phyloP scores from a whole-genome alignment of 257 asterid genomes.

The Solanum arcanum region DNA sequence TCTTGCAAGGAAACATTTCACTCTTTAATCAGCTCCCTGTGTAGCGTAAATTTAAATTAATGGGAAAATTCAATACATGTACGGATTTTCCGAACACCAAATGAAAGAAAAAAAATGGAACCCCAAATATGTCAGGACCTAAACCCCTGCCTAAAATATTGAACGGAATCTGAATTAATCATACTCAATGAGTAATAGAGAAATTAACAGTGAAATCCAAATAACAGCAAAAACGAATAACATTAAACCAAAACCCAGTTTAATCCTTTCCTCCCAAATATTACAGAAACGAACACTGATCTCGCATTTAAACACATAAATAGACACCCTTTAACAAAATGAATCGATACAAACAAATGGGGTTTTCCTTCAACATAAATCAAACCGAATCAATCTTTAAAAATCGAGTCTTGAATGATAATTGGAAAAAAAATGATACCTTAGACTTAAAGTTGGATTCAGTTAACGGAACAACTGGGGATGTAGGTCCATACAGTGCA shows the following conservation, averaged over 20 bases:
- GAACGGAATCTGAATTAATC: not conserved
- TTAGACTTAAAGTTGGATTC: constrained; percentile 90
- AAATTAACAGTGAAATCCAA: not conserved
- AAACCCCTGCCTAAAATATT: not conserved
- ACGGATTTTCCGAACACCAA: not conserved
- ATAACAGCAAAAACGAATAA: not conserved
- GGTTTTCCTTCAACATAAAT: not conserved
- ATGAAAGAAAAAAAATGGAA: not conserved
- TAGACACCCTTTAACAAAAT: not conserved
- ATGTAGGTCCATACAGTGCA: constrained; percentile 71
- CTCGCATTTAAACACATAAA: not conserved
- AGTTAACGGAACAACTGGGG: constrained; percentile 85
- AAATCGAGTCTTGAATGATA: not conserved
- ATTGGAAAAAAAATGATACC: constrained; percentile 18
- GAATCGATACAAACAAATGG: not conserved
- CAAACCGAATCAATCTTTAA: not conserved
- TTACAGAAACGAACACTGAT: not conserved
- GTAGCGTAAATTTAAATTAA: not conserved
- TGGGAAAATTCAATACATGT: not conserved
- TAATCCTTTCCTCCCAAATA: not conserved
- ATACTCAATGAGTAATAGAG: not conserved
- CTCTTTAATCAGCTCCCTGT: not conserved
- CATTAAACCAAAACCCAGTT: not conserved
- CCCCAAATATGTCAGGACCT: not conserved
- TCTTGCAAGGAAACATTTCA: not conserved